Conservation (phyloP, 2,329 filamentous ascomycete species). For the Calonectria crousiana region DNA sequence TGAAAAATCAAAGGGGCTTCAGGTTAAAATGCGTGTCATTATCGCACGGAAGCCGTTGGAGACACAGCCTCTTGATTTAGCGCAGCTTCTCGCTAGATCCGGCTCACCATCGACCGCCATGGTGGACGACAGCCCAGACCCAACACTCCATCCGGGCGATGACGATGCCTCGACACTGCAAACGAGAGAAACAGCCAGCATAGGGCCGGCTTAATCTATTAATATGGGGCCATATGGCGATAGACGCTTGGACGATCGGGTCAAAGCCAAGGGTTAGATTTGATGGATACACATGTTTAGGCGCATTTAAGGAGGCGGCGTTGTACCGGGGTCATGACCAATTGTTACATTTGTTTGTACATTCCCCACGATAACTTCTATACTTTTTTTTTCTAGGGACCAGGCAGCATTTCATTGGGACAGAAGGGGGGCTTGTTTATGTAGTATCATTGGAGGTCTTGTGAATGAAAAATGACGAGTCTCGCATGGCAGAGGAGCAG, state of each 20-base stretch:
- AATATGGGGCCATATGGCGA: neutral
- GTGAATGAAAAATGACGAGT: conserved; percentile 30
- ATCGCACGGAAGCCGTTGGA: conserved; percentile 63
- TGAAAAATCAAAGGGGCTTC: conserved; percentile 55
- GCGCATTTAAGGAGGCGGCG: conserved; percentile 40
- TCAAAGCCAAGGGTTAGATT: conserved; percentile 24
- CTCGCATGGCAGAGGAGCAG: conserved; percentile 8
- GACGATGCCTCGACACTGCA: conserved; percentile 21
- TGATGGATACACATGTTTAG: conserved; percentile 26
- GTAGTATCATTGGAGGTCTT: conserved; percentile 32
- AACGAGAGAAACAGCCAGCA: conserved; percentile 10
- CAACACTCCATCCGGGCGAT: conserved; percentile 38
- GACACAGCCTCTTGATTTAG: conserved; percentile 36
- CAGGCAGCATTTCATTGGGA: conserved; percentile 23
- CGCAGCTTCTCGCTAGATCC: conserved; percentile 29
- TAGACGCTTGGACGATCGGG: conserved; percentile 8
- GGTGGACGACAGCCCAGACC: conserved; percentile 38
- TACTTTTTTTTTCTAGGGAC: conserved; percentile 31
- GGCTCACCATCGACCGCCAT: conserved; percentile 35
- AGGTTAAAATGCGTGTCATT: conserved; percentile 62
- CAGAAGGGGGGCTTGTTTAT: conserved; percentile 21
- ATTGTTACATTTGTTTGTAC: conserved; percentile 33
- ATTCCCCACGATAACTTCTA: conserved; percentile 31
- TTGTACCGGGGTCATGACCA: conserved; percentile 36
- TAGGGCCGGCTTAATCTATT: conserved; percentile 19